Percentiles rank a stretch among this genome's conserved stretches.
Conservation (phyloP, 2,329 filamentous ascomycete species). For the Colletotrichum limetticola region DNA sequence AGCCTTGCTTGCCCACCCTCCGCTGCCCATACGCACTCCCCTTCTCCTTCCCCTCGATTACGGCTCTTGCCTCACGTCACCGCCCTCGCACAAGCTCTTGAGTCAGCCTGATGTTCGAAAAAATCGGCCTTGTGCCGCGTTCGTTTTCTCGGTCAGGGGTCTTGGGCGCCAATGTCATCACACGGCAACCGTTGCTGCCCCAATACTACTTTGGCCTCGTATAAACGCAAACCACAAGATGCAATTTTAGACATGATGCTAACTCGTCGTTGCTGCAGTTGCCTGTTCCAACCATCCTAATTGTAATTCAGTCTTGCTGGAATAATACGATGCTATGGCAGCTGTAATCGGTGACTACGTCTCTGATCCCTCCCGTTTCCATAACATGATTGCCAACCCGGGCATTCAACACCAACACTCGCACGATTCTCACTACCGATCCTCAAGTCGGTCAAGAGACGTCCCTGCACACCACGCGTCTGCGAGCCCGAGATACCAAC, state of each 20-base stretch:
- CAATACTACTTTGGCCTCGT: not conserved
- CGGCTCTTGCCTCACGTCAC: not conserved
- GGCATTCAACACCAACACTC: constrained; percentile 58
- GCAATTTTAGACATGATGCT: not conserved
- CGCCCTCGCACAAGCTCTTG: not conserved
- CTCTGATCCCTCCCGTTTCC: constrained; percentile 77
- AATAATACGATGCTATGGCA: constrained; percentile 64
- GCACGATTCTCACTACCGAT: constrained; percentile 55
- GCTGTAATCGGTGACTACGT: constrained; percentile 77
- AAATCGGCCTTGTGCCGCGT: too few relatives aligned
- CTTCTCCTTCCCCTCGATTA: not conserved
- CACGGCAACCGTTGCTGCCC: not conserved
- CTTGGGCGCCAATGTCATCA: not conserved
- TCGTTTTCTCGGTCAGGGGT: not conserved
- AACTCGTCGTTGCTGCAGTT: constrained; percentile 7
- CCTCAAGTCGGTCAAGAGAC: constrained; percentile 48
- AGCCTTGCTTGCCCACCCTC: not conserved
- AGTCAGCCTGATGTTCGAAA: not conserved
- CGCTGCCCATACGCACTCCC: not conserved
- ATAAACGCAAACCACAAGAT: not conserved
- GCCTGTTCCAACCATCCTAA: constrained; percentile 31
- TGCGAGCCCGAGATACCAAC: constrained; percentile 43
- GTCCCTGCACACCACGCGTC: constrained; percentile 41
- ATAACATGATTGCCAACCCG: constrained; percentile 72
- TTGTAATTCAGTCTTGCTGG: constrained; percentile 34